Conservation (phyloP, 176 grass and related monocot species). For the Aegilops tauschii region DNA sequence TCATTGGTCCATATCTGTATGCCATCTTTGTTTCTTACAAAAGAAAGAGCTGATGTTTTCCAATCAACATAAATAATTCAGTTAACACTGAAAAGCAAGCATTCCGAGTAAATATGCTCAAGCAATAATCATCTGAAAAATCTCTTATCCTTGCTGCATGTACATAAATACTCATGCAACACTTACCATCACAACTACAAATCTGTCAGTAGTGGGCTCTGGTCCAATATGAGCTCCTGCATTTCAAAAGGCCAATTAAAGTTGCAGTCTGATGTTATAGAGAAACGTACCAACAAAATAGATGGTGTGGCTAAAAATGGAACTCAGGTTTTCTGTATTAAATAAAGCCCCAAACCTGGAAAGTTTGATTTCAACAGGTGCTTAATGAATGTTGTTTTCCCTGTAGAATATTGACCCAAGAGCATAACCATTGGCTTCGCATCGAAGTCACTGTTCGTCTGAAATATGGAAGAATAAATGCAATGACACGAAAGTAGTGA, state of each 20-base stretch:
- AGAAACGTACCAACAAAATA: neutral
- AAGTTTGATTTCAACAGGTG: constrained; percentile 73
- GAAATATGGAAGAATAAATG: constrained; percentile 25
- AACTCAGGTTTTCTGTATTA: neutral
- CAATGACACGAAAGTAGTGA: neutral
- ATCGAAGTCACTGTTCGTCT: constrained; percentile 93
- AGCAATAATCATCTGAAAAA: neutral
- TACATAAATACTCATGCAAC: constrained; percentile 1
- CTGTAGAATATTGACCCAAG: constrained; percentile 92
- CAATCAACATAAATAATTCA: neutral
- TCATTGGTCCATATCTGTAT: neutral
- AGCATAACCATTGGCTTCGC: constrained; percentile 97
- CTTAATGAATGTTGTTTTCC: constrained; percentile 96
- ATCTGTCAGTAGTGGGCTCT: constrained; percentile 93
- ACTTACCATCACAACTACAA: constrained; percentile 93
- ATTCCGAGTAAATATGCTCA: neutral
- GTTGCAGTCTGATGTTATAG: constrained; percentile 8
- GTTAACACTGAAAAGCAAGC: neutral
- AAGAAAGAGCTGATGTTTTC: neutral
- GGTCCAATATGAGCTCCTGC: constrained; percentile 93
- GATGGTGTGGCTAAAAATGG: neutral
- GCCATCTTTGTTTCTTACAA: neutral
- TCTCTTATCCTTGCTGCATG: neutral
- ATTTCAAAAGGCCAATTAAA: constrained; percentile 1
- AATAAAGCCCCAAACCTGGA: constrained; percentile 60